Evolutionary conservation across 805 yeast genomes (phyloP), one percentile per base, ranked within the genome.

Genomic region (Candida saitoana): DNA sequence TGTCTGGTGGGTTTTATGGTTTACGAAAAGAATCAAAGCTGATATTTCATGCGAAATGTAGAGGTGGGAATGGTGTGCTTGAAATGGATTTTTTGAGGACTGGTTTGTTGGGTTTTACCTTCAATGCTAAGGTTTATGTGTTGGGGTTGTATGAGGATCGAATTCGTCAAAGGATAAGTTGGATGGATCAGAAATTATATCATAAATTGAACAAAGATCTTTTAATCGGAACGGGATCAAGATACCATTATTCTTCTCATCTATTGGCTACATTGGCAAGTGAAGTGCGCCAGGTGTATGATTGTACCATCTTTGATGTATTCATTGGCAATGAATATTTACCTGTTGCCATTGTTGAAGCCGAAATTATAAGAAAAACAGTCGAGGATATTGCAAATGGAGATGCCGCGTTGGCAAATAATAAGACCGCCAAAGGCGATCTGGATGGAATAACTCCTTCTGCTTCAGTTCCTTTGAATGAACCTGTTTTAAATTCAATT

Each of bases 141-240:
- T 65, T 93, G 32, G 97, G 99, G 0, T 69, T 87, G 30, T 87
- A 89, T 49, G 99, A 93, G 53, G 99, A 93, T 60, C 73, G 97
- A 57, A 77, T 93, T 36, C 74, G 91, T 36, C 96, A 89, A 60
- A 65, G 83, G 44, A 74, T 79, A 11, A 77, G 84, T 24, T 81
- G 84, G 83, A 68, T 76, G 36, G 86, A 81, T 49, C 78, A 74
- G 44, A 67, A 69, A 45, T 51, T 63, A 9, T 58, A 57, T 39
- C 48, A 45, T 15, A 62, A 58, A 36, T 47, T 60, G 34, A 56
- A 56, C 17, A 53, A 56, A 39, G 62, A 56, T 31, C 37, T 71
- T 50, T 43, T 73, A 52, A 49, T 61, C 14, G 72, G 66, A 9
- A 60, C 60, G 36, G 71, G 69, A 12, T 59, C 69, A 44, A 67